Conservation (phyloP, 139 green algal species). For the Eudorina sp. region DNA sequence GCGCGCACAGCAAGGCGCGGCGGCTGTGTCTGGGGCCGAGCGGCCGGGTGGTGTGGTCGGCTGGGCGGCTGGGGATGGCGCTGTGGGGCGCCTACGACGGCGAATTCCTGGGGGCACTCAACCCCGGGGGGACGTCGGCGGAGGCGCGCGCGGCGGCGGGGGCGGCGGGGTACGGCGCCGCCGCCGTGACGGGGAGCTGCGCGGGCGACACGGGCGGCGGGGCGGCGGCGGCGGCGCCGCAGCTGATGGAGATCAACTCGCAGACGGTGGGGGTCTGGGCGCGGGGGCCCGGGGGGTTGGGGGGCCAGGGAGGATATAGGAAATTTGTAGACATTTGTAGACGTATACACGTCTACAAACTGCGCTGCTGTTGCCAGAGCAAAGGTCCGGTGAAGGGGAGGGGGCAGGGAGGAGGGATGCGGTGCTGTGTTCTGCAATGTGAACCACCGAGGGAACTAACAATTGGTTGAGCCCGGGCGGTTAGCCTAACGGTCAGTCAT, state of each 20-base stretch:
- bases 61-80: slow-evolving; percentile 58
- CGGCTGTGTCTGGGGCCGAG: slow-evolving; percentile 43
- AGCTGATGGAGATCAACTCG: slow-evolving; percentile 17
- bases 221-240: neutral
- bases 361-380: too few species aligned
- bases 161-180: neutral
- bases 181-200: neutral
- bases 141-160: neutral
- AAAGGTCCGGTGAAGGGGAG: too few species aligned
- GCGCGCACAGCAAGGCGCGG: slow-evolving; percentile 31
- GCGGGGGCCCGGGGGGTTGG: neutral
- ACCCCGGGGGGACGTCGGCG: neutral
- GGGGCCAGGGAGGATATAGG: too few species aligned
- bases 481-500: too few species aligned
- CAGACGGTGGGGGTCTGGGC: neutral
- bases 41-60: slow-evolving; percentile 73
- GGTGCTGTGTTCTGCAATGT: too few species aligned
- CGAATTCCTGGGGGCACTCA: slow-evolving; percentile 37
- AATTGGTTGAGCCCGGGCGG: too few species aligned
- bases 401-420: too few species aligned
- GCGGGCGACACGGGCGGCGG: slow-evolving; percentile 27
- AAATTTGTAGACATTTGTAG: too few species aligned
- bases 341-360: too few species aligned
- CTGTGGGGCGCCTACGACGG: slow-evolving; percentile 76
- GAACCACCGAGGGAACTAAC: too few species aligned